Evolutionary conservation across 2,329 filamentous ascomycete species (phyloP).

Genomic region (Parasarocladium wereldwijsianum): DNA sequence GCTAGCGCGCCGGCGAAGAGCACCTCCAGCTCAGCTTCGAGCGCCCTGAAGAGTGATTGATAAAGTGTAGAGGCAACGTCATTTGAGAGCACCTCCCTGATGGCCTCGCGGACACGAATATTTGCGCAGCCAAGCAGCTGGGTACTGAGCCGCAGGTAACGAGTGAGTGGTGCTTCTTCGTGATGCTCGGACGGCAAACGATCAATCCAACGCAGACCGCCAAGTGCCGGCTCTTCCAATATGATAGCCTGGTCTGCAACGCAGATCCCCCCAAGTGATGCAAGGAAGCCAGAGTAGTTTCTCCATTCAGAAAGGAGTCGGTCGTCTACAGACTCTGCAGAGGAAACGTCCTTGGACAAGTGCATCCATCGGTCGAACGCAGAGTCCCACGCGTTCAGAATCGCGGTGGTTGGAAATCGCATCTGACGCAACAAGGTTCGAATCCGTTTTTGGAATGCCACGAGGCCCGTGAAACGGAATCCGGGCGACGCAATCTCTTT

Average conservation of each 20-base stretch:
- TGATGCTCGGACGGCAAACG: conserved; percentile 40
- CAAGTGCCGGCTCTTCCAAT: conserved; percentile 41
- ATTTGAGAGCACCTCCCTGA: conserved; percentile 49
- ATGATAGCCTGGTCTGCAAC: conserved; percentile 41
- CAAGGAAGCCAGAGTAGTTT: conserved; percentile 54
- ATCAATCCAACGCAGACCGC: conserved; percentile 51
- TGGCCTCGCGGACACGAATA: conserved; percentile 50
- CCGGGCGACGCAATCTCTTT: conserved; percentile 46
- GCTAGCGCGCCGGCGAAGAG: conserved; percentile 43
- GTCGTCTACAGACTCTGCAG: conserved; percentile 40
- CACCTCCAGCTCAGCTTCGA: conserved; percentile 49
- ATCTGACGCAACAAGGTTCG: conserved; percentile 44
- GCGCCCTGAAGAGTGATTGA: conserved; percentile 46
- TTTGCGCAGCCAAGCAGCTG: conserved; percentile 51
- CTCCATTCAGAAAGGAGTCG: conserved; percentile 48
- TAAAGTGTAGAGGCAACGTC: conserved; percentile 49
- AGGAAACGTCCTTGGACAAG: conserved; percentile 47
- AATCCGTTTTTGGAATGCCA: conserved; percentile 55
- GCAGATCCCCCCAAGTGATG: conserved; percentile 51
- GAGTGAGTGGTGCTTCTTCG: conserved; percentile 44
- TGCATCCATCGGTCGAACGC: conserved; percentile 52
- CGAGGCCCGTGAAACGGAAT: conserved; percentile 52
- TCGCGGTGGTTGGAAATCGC: conserved; percentile 49
- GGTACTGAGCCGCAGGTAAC: conserved; percentile 48
- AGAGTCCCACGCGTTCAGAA: conserved; percentile 51